These are phyloP conservation scores for Oryza brachyantha DNA, from an alignment of 176 grass and related monocot species.

Conservation along the genomic window DNA sequence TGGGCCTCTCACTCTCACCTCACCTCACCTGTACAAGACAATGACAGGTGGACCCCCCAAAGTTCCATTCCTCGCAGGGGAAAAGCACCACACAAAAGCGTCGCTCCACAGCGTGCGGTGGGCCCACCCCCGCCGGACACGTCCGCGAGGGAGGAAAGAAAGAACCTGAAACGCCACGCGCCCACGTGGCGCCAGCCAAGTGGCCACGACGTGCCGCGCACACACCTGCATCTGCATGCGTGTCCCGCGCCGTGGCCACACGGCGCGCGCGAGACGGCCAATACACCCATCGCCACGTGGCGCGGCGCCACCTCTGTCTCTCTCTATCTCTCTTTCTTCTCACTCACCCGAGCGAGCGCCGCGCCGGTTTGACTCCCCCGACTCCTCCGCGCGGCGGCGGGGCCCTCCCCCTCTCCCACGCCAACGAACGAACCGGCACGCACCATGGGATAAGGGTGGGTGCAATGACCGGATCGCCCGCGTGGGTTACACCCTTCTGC, in stretches of 20 bases:
- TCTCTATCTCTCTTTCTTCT: too few relatives aligned
- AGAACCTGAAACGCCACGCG: background rate
- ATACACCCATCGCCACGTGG: background rate
- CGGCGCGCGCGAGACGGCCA: background rate
- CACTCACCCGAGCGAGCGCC: too few relatives aligned
- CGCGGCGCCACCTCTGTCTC: too few relatives aligned
- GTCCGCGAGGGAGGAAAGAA: background rate
- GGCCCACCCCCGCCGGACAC: background rate
- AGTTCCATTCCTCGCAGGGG: too few relatives aligned
- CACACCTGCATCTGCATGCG: background rate
- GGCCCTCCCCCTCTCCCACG: background rate
- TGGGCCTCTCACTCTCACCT: background rate
- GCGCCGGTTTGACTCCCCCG: slow-evolving; percentile 1
- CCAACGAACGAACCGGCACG: background rate
- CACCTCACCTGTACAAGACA: background rate
- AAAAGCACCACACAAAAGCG: background rate
- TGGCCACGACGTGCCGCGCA: background rate
- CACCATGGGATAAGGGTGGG: background rate
- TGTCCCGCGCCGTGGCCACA: background rate
- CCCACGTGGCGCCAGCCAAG: background rate
- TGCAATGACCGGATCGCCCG: slow-evolving; percentile 1
- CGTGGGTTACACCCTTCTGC: background rate
- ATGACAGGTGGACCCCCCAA: background rate
- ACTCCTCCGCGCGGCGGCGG: background rate
- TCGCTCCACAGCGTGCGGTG: background rate